Evolutionary conservation across 495 filamentous ascomycete species (phyloP).

Genomic region (Daldinia bambusicola): DNA sequence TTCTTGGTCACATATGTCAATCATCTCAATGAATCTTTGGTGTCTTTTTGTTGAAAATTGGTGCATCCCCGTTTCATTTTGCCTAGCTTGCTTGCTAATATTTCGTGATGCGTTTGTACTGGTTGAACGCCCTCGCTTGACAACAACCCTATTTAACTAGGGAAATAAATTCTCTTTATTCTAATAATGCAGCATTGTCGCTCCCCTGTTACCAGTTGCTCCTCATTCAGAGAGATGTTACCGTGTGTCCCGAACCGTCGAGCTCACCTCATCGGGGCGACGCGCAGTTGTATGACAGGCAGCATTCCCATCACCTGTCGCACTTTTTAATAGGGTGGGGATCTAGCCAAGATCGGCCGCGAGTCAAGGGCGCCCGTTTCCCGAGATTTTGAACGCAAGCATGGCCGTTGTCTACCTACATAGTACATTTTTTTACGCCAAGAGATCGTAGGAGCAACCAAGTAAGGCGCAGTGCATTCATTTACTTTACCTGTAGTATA

Average conservation of each 20-base stretch:
- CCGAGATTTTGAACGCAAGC: slow-evolving; percentile 37
- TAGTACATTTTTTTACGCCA: slow-evolving; percentile 14
- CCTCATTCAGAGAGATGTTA: slow-evolving; percentile 32
- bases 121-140: slow-evolving; percentile 16
- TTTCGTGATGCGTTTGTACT: slow-evolving; percentile 33
- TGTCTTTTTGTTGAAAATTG: slow-evolving; percentile 22
- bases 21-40: slow-evolving; percentile 19
- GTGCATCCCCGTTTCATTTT: slow-evolving; percentile 25
- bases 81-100: slow-evolving; percentile 35
- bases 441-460: slow-evolving; percentile 24
- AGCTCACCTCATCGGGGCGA: slow-evolving; percentile 45
- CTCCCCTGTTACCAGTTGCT: slow-evolving; percentile 22
- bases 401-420: slow-evolving; percentile 33
- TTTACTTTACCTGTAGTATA: neutral
- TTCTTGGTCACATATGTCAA: slow-evolving; percentile 15
- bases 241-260: slow-evolving; percentile 38
- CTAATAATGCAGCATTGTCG: slow-evolving; percentile 22
- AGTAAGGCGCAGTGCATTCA: slow-evolving; percentile 17
- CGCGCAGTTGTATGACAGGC: slow-evolving; percentile 42
- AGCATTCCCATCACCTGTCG: slow-evolving; percentile 47
- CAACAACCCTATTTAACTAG: neutral
- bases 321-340: slow-evolving; percentile 39
- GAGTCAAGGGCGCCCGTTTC: slow-evolving; percentile 41
- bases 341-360: slow-evolving; percentile 40
- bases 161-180: slow-evolving; percentile 18